Base-by-base conservation (phyloP, 2,329 filamentous ascomycete genomes). In the Xylaria arbuscula region DNA sequence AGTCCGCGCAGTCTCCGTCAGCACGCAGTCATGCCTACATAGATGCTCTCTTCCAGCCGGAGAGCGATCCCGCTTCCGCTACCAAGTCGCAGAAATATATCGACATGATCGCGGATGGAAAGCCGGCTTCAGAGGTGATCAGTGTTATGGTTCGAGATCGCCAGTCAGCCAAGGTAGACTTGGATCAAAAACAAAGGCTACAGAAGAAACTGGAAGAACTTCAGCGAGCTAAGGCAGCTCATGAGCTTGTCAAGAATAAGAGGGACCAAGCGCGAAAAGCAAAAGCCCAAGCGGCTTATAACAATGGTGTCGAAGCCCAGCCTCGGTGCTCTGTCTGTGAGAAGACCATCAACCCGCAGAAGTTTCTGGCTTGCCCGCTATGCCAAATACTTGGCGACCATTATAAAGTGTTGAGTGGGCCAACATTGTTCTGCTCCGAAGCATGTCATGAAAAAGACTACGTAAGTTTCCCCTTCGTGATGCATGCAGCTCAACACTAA, bases 371-470 rank as follows among this genome's bases (percentile, higher is more conserved):
- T 5, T 86, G 85, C 60, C 76, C 81, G 1, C 58, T 85, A 6
- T 86, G 85, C 72, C 82, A 85, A 70, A 74, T 82, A n/a, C 74
- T 84, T 1, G 69, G 75, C 11, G 73, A 75, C 13, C 76, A 81
- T 47, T 78, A 81, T 66, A 80, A 81, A 13, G 76, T 82, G 3
- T 69, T 69, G 10, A 74, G 76, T 58, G 76, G 75, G 36, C 71
- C 83, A 64, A 81, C 80, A 1, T 75, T 84, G 8, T 86, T 84
- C 70, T 86, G 84, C 73, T 83, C 82, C 0, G 78, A 82, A 7
- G 77, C 77, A 28, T 86, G 84, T 70, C 78, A 77, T 34, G 75
- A 79, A 7, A 76, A 79, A 47, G 80, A 79, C 58, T 80, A 82
- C 57, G 84, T 86, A 75, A 74, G 82, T 80, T 45, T 45, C 9